Evolutionary conservation across 805 yeast genomes (phyloP).

Genomic region (Candida hispaniensis): DNA sequence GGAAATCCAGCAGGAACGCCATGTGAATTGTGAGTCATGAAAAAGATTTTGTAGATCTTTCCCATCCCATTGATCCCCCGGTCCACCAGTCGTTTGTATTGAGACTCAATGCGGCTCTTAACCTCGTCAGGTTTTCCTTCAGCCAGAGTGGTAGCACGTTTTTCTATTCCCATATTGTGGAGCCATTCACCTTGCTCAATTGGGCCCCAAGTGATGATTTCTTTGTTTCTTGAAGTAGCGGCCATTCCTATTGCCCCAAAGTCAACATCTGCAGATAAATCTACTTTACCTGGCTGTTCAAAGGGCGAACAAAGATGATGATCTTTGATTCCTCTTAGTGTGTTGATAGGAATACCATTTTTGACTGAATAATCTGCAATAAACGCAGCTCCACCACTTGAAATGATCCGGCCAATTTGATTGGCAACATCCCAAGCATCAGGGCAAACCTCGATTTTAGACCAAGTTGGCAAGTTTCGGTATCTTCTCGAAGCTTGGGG

Average conservation of each 20-base stretch:
- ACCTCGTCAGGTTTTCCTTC: constrained; percentile 35
- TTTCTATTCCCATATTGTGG: constrained; percentile 62
- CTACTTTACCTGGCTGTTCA: constrained; percentile 66
- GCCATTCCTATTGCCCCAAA: constrained; percentile 46
- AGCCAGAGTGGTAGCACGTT: constrained; percentile 43
- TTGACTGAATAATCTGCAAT: constrained; percentile 70
- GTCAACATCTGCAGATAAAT: constrained; percentile 76
- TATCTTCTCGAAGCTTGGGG: constrained; percentile 45
- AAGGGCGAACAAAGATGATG: constrained; percentile 71
- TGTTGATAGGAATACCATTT: constrained; percentile 52
- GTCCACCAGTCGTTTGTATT: constrained; percentile 55
- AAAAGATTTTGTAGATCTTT: constrained; percentile 50
- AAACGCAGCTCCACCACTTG: constrained; percentile 49
- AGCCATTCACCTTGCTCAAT: constrained; percentile 72
- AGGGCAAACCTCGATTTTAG: constrained; percentile 64
- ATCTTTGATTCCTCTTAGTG: constrained; percentile 60
- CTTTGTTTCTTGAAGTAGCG: constrained; percentile 21
- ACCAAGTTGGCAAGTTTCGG: constrained; percentile 40
- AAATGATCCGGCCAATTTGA: constrained; percentile 40
- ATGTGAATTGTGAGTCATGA: constrained; percentile 5
- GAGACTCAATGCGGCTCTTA: constrained; percentile 41
- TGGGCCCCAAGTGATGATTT: constrained; percentile 40
- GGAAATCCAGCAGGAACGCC: constrained; percentile 14
- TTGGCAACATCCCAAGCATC: constrained; percentile 52
- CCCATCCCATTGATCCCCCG: constrained; percentile 63